These are phyloP conservation scores for Colletotrichum karsti DNA, from an alignment of 2,329 filamentous ascomycete genomes.

Conservation along the genomic window DNA sequence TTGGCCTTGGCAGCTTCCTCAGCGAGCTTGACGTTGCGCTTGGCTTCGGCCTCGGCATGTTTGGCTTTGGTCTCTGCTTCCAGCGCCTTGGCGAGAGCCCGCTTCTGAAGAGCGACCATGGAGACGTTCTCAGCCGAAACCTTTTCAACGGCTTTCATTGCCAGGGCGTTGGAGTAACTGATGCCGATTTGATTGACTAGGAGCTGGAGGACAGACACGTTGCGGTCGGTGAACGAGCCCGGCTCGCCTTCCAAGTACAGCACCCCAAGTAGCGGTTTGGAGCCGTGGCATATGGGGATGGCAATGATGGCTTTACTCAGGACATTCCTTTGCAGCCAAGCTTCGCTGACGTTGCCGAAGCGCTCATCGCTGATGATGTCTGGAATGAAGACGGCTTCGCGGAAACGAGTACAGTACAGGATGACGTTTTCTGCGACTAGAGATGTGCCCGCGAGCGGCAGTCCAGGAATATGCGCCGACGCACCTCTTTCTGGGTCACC, in stretches of 20 bases:
- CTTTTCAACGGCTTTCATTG: constrained; percentile 77
- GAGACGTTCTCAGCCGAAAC: constrained; percentile 81
- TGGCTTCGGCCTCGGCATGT: constrained; percentile 77
- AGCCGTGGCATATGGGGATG: constrained; percentile 80
- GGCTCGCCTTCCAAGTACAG: constrained; percentile 80
- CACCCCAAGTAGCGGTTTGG: constrained; percentile 75
- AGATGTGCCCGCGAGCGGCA: constrained; percentile 71
- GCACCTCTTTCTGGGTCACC: constrained; percentile 76
- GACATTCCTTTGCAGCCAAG: constrained; percentile 74
- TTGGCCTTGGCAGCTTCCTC: constrained; percentile 87
- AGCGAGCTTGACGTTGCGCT: constrained; percentile 81
- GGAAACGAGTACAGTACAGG: constrained; percentile 79
- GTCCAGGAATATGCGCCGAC: constrained; percentile 70
- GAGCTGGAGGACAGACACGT: constrained; percentile 71
- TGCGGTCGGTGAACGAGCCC: constrained; percentile 80
- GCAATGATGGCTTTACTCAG: constrained; percentile 79
- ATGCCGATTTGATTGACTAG: constrained; percentile 83
- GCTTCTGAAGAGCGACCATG: constrained; percentile 81
- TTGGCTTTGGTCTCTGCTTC: constrained; percentile 81
- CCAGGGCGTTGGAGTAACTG: constrained; percentile 73
- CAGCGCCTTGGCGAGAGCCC: constrained; percentile 75
- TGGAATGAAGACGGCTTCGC: constrained; percentile 77
- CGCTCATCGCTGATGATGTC: constrained; percentile 80
- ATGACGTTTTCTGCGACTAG: constrained; percentile 81
- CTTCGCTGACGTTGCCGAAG: constrained; percentile 77